A percentile compares a stretch with the other conserved stretches of the same genome.
These are phyloP conservation scores for Picochlorum sp. DNA, from an alignment of 139 green algal species.

Conservation along the genomic window DNA sequence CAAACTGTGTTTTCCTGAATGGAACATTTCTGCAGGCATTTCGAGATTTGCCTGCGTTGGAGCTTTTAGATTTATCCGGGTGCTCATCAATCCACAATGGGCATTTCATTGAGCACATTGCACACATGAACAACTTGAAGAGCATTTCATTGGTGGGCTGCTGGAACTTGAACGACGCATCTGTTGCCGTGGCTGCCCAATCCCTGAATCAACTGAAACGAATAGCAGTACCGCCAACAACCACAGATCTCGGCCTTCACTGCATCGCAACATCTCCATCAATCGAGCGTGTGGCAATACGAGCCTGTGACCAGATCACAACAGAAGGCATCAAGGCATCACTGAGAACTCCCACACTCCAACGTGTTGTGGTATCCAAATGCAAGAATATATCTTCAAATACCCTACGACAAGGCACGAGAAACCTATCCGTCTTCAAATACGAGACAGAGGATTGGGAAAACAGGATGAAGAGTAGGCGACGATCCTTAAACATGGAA, in stretches of 20 bases:
- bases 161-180: neutral
- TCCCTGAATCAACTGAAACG: neutral
- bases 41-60: neutral
- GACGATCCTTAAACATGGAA: neutral
- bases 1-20: neutral
- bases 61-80: constrained; percentile 2
- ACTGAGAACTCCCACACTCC: neutral
- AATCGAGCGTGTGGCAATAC: constrained; percentile 9
- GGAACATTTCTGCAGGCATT: neutral
- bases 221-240: constrained; percentile 4
- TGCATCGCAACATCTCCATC: neutral
- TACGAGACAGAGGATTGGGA: constrained; percentile 1
- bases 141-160: constrained; percentile 1
- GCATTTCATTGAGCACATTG: neutral
- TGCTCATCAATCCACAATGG: neutral
- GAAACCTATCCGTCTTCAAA: neutral
- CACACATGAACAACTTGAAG: neutral
- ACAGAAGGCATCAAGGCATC: constrained; percentile 9
- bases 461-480: neutral
- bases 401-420: constrained; percentile 1
- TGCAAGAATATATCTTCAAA: neutral
- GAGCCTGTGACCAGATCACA: neutral
- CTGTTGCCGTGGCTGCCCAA: neutral
- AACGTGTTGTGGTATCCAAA: constrained; percentile 7
- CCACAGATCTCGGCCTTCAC: constrained; percentile 4